These are phyloP conservation scores for Eremothecium gossypii DNA, from an alignment of 1,139 yeast species.

Conservation along the genomic window DNA sequence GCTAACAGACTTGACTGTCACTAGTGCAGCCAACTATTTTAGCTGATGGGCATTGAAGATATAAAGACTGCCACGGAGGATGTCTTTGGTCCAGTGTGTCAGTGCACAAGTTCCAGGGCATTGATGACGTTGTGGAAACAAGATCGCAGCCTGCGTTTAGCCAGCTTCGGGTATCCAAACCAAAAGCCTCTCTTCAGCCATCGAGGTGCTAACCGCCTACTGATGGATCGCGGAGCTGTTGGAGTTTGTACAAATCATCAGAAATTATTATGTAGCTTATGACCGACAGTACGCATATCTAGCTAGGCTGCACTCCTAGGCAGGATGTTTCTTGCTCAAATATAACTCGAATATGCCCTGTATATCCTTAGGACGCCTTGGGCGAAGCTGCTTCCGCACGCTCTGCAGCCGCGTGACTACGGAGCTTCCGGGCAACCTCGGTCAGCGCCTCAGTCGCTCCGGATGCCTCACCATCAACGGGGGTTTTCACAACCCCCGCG, in stretches of 20 bases:
- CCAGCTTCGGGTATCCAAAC: conserved; percentile 70
- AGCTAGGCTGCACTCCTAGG: too few relatives aligned
- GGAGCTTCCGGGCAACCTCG: conserved; percentile 21
- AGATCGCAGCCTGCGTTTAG: conserved; percentile 58
- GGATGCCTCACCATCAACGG: conserved; percentile 1
- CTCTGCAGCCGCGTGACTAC: too few relatives aligned
- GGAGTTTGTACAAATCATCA: too few relatives aligned
- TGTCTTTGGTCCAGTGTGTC: conserved; percentile 76
- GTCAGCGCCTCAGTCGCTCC: conserved; percentile 4
- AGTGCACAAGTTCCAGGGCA: conserved; percentile 51
- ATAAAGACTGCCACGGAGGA: conserved; percentile 67
- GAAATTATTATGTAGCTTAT: too few relatives aligned
- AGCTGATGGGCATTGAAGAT: conserved; percentile 57
- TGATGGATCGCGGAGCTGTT: too few relatives aligned
- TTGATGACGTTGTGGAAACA: conserved; percentile 50
- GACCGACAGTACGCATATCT: too few relatives aligned
- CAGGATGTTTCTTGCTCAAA: too few relatives aligned
- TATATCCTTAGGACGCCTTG: too few relatives aligned
- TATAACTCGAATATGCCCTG: too few relatives aligned
- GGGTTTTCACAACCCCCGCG: conserved; percentile 5
- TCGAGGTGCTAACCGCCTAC: conserved; percentile 51
- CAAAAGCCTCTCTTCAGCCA: conserved; percentile 44
- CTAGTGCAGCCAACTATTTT: conserved; percentile 73
- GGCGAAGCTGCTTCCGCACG: too few relatives aligned
- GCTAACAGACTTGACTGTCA: conserved; percentile 54